Base-by-base conservation (phyloP, 805 yeast species). In the Wickerhamiella parazyma region DNA sequence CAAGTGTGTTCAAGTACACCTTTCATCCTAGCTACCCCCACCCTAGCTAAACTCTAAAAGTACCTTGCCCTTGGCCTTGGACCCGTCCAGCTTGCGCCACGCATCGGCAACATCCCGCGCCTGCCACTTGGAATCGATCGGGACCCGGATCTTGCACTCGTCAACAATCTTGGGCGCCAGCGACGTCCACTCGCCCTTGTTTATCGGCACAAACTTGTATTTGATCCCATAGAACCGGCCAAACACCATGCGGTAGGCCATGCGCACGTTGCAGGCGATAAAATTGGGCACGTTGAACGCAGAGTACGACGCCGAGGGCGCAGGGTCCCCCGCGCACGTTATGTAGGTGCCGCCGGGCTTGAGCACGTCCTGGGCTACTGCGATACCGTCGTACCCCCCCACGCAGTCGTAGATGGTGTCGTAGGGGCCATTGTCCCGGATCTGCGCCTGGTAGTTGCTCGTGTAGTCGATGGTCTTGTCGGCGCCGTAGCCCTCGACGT, bases 401-500 rank as follows among this genome's bases (percentile, higher is more conserved):
- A 72, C 74, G 43, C 78, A 68, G 61, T 83, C 94, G 22, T 76
- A 55, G 36, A 81, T 72, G 11, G 71, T 55, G 55, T 80, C 85
- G 53, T 17, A 19, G n/a, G 37, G 24, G 2, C 29, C 45, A n/a
- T 26, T 18, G 18, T 8, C 25, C 20, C 11, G 18, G 16, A 40
- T 36, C 11, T 8, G 20, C 18, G 20, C 37, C 17, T 6, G 16
- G 17, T 29, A 22, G n/a, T 40, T 18, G 6, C 24, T 9, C 18
- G 31, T 20, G 33, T 51, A 64, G 8, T 64, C 60, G 47, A 64
- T 55, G 36, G 65, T 67, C 38, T 65, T 70, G 48, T 61, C 54
- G 4, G 78, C 86, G 14, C 93, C 93, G 11, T 69, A 51, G 8
- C 56, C 53, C 33, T 60, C 55, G 34, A 72, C 73, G 35, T 63